Conservation (phyloP, 2,329 filamentous ascomycete species). For the Aspergillus spinulosporus region DNA sequence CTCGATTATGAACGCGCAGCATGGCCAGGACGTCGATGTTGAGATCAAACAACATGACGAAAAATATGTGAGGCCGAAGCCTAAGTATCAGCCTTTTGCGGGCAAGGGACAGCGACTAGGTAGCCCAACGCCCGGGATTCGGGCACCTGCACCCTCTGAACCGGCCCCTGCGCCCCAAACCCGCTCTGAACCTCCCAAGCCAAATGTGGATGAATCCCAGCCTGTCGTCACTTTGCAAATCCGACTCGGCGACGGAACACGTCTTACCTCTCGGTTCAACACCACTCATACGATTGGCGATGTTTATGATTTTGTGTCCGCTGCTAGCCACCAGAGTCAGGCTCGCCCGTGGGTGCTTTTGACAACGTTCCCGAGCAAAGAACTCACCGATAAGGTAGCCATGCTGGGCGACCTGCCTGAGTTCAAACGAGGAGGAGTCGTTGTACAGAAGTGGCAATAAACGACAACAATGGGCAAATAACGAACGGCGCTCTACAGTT, state of each 20-base stretch:
- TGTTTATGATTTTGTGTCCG: constrained; percentile 62
- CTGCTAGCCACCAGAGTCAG: constrained; percentile 52
- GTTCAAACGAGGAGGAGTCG: constrained; percentile 53
- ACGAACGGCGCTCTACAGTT: not conserved
- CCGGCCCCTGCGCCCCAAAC: constrained; percentile 24
- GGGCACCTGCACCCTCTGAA: constrained; percentile 37
- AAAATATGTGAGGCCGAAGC: constrained; percentile 64
- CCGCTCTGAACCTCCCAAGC: constrained; percentile 35
- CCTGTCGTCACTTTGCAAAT: constrained; percentile 62
- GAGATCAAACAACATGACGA: constrained; percentile 64
- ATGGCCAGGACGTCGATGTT: constrained; percentile 65
- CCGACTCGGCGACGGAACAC: constrained; percentile 63
- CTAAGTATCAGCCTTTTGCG: constrained; percentile 63
- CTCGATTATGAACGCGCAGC: constrained; percentile 62
- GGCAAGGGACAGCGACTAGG: constrained; percentile 63
- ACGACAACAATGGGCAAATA: not conserved
- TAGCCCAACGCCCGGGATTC: constrained; percentile 60
- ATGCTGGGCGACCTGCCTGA: constrained; percentile 50
- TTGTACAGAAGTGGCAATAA: constrained; percentile 52
- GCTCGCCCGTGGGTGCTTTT: constrained; percentile 59
- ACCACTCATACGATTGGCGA: constrained; percentile 65
- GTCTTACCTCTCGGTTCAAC: constrained; percentile 63
- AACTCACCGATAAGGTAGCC: constrained; percentile 56
- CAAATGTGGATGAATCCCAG: constrained; percentile 57
- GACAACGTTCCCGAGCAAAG: constrained; percentile 66